Base-by-base conservation (phyloP, 2,329 filamentous ascomycete genomes). In the Clonostachys solani region DNA sequence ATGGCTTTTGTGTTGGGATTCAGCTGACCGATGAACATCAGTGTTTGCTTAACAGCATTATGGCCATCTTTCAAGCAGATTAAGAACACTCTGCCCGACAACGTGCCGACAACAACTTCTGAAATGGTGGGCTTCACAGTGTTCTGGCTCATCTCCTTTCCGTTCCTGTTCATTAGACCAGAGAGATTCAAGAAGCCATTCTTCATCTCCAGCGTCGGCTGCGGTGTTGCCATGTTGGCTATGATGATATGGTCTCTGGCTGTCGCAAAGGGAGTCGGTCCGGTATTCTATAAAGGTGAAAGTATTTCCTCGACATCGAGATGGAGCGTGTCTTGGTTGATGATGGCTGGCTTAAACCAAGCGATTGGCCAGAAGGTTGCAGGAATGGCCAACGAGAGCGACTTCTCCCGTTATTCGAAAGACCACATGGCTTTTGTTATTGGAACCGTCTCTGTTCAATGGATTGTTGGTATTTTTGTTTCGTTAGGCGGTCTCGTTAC, bases 161-260 rank as follows among this genome's bases (percentile, higher is more conserved):
- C 74, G 0, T 74, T 78, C 49, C 56, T 77, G 4, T 71, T 59
- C 44, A 67, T 77, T n/a, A 65, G 66, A 1, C 73, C 73, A 0
- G 73, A 77, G 49, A 68, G 67, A n/a, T 75, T 74, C 58, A 74
- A 71, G 55, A 57, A 69, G 5, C 71, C 71, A 0, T 75, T 77
- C 51, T 59, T 71, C 37, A 51, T 73, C 16, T 66, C 71, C 6
- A 71, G 64, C 42, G 54, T 64, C 5, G 72, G 70, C 55, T 74
- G 69, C 47, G 67, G 66, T 13, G 15, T 71, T 5, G 71, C 66
- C 13, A 77, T 77, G 73, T 43, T 76, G 9, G 57, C 58, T 44
- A 76, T 77, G 61, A 71, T 72, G 51, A 64, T 76, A 40, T 76
- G 73, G 74, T 65, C 72, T 2, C 56, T 75, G 5, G 54, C 65